phyloP scores from a whole-genome alignment of 148 eudicot species.

The Persicaria maculosa region DNA sequence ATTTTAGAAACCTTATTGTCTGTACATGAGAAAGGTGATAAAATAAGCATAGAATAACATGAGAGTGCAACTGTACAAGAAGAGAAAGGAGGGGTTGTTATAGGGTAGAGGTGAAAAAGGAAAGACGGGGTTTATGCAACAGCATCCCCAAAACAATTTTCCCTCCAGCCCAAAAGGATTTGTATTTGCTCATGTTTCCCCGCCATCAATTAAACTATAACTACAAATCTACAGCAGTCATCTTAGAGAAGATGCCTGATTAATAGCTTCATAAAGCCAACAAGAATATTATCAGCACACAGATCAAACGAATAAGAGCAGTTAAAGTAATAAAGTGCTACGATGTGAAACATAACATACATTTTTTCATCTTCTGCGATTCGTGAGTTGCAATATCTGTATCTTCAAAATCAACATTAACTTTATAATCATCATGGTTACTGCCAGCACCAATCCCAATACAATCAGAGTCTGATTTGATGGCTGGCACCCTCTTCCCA shows the following conservation, averaged over 20 bases:
- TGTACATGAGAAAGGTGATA: slow-evolving; percentile 19
- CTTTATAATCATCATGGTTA: background rate
- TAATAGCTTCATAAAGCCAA: background rate
- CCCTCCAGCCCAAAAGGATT: too few relatives aligned
- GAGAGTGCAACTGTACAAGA: background rate
- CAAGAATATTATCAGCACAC: background rate
- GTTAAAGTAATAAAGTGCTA: background rate
- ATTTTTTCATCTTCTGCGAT: background rate
- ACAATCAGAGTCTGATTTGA: slow-evolving; percentile 11
- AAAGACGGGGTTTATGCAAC: background rate
- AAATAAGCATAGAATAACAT: background rate
- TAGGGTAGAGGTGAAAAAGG: background rate
- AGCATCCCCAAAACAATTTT: background rate
- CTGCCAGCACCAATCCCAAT: background rate
- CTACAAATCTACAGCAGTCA: background rate
- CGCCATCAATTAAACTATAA: background rate
- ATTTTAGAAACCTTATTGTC: slow-evolving; percentile 36
- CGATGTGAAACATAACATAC: background rate
- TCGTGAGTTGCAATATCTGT: background rate
- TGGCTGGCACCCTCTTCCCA: slow-evolving; percentile 16
- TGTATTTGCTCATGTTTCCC: background rate
- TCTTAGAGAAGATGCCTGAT: background rate
- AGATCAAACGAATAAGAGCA: background rate
- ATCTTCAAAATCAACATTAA: background rate
- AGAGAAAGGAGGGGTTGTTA: background rate